Conservation (phyloP, 2,329 filamentous ascomycete species). For the Aureobasidium uvarum region DNA sequence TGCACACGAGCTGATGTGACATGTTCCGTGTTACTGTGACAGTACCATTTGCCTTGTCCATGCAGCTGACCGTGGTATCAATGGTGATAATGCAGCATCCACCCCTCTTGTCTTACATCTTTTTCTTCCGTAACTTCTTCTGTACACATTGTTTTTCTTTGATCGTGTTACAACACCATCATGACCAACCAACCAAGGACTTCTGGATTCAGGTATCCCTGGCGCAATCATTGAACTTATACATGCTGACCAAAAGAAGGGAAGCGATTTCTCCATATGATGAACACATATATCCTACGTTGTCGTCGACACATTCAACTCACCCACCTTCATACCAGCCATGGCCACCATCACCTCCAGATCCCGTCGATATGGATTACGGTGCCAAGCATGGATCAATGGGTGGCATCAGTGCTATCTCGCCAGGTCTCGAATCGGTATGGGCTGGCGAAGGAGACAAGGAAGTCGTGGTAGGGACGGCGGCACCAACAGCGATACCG, state of each 20-base stretch:
- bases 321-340: constrained; percentile 33
- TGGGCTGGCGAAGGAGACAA: constrained; percentile 34
- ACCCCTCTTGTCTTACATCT: constrained; percentile 1
- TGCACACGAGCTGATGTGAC: neutral
- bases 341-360: constrained; percentile 26
- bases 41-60: neutral
- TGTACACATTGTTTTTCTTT: neutral
- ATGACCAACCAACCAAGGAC: constrained; percentile 23
- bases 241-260: neutral
- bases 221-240: neutral
- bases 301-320: neutral
- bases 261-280: constrained; percentile 4
- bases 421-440: constrained; percentile 34
- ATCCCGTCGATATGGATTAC: constrained; percentile 27
- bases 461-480: constrained; percentile 32
- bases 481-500: neutral
- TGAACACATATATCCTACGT: neutral
- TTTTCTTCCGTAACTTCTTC: neutral
- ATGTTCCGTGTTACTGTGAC: neutral
- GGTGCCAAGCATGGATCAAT: constrained; percentile 30
- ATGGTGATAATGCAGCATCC: neutral
- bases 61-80: neutral
- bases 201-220: constrained; percentile 23
- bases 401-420: constrained; percentile 28
- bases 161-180: neutral